A percentile compares a stretch with the other conserved stretches of the same genome.
These are phyloP conservation scores for Iris macrosiphon DNA, from an alignment of 106 monocot species.

Conservation along the genomic window DNA sequence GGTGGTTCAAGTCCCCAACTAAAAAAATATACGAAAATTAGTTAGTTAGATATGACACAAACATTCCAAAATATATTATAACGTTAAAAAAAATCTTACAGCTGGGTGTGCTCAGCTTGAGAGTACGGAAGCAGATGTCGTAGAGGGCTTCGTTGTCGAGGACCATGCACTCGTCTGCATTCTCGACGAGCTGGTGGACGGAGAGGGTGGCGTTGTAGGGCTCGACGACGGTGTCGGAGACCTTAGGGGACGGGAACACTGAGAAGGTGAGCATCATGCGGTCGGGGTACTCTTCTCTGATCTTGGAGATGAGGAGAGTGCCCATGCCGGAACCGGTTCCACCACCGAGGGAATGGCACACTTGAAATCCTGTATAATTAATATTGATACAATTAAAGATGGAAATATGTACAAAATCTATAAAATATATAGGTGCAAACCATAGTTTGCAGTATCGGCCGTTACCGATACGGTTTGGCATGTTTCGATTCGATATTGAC, in stretches of 20 bases:
- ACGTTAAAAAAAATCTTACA: not conserved
- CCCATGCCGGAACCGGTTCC: not conserved
- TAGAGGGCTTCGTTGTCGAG: no score
- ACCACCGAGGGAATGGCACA: not conserved
- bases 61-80: not conserved
- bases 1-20: conserved; percentile 4
- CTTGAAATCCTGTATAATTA: conserved; percentile 1
- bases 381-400: not conserved
- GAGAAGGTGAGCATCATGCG: conserved; percentile 3
- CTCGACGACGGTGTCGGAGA: conserved; percentile 36
- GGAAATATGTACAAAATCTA: not conserved
- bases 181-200: conserved; percentile 71
- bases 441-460: not conserved
- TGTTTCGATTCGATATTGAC: not conserved
- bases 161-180: conserved; percentile 31
- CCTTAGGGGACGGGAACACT: not conserved
- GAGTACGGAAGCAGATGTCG: conserved; percentile 4
- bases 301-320: conserved; percentile 5
- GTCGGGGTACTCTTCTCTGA: not conserved
- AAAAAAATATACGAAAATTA: no score
- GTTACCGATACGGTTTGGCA: not conserved
- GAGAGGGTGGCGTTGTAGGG: conserved; percentile 78
- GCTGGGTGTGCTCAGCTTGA: conserved; percentile 5
- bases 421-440: not conserved
- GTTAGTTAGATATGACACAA: no score